Base-by-base conservation (phyloP, 164 flowering plant genomes). In the Magnolia changhungtana region DNA sequence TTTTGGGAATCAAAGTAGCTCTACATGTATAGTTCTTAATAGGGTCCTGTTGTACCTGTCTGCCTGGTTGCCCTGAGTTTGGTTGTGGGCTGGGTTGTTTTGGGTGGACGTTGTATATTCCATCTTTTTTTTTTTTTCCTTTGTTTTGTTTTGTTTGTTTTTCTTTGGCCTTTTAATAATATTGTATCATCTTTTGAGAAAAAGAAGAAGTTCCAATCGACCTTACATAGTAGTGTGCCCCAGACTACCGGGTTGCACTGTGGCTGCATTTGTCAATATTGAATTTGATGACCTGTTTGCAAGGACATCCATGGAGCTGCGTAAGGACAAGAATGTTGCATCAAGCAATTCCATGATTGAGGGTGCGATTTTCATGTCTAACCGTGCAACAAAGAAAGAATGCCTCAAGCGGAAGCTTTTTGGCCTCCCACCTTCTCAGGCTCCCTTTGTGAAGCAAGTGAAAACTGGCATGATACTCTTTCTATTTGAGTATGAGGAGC, bases 291-390 rank as follows among this genome's bases (percentile, higher is more conserved):
- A 72, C 67, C 63, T 67, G 71, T 78, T 75, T 77, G 29, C 73
- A 76, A 75, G 77, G 83, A 31, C 63, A 65, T 74, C 61, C 65
- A 85, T 83, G 87, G 84, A 81, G 66, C 50, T 67, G 8, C 23
- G 69, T 45, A 72, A 71, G 51, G 77, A 75, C 71, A 69, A 63
- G 23, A 49, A 27, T 79, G 50, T 52, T 66, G 50, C 80, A 27
- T 84, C 86, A 71, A 7, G 21, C n/a, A 50, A 66, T 78, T 87
- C 71, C 49, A 55, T 55, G 61, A 77, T 86, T 5, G 81, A 20
- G 78, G 97, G 97, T 70, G 94, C 95, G 51, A 91, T 92, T 61
- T 90, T 93, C 78, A 89, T 93, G 94, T 86, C 90, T 61, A 90
- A 87, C 75, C 79, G 63, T 13, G 73, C 52, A 2, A 91, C 92